These are phyloP conservation scores for Coprinellus aureogranulatus DNA, from an alignment of 768 basidiomycete genomes.

Conservation along the genomic window DNA sequence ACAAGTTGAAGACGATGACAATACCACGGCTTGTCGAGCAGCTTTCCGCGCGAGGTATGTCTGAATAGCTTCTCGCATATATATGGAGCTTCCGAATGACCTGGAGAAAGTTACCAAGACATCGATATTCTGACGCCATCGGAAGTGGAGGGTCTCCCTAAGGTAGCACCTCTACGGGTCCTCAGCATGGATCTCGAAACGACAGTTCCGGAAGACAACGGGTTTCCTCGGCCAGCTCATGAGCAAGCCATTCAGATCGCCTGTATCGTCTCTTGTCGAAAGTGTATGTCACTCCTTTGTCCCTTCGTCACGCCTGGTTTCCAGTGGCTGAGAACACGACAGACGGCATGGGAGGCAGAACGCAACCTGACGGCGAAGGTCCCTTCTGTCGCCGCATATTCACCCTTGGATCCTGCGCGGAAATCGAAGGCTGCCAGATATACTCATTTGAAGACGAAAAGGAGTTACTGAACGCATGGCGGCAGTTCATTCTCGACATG, in stretches of 20 bases:
- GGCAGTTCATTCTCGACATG: conserved; percentile 77
- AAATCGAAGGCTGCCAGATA: conserved; percentile 91
- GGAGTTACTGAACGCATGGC: conserved; percentile 74
- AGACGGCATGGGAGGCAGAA: too few species aligned
- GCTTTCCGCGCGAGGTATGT: conserved; percentile 38
- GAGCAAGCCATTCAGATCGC: conserved; percentile 96
- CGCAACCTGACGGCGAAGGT: conserved; percentile 40
- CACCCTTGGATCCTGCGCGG: conserved; percentile 83
- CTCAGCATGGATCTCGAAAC: conserved; percentile 97
- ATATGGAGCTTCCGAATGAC: too few species aligned
- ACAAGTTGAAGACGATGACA: neutral
- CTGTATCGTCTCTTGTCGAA: conserved; percentile 84
- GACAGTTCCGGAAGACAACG: conserved; percentile 55
- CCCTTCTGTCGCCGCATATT: conserved; percentile 93
- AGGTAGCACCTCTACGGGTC: conserved; percentile 83
- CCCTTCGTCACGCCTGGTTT: too few species aligned
- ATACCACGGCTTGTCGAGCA: neutral
- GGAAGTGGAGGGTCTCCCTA: neutral
- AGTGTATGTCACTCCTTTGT: conserved; percentile 72
- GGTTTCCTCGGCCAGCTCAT: conserved; percentile 78
- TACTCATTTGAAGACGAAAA: conserved; percentile 72
- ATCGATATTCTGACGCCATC: neutral
- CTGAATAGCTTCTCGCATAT: too few species aligned
- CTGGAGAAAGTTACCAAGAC: neutral
- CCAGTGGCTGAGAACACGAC: too few species aligned